Percentiles rank a stretch among this genome's conserved stretches.
Conservation (phyloP, 208 protist genomes). For the Phytomonas serpens region DNA sequence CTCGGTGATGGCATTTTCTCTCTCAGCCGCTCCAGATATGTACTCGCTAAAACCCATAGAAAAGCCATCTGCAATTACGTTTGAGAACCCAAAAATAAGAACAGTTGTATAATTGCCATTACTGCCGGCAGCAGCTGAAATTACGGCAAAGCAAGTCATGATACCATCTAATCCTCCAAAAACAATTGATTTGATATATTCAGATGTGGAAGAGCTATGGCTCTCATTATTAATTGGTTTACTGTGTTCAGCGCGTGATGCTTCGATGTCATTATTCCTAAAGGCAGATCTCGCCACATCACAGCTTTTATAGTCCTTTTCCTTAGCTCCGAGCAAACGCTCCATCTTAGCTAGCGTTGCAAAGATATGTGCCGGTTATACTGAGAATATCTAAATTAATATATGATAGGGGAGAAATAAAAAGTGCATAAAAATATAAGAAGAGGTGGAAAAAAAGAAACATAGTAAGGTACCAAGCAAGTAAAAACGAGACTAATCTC, state of each 20-base stretch:
- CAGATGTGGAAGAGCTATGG: constrained; percentile 78
- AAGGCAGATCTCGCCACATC: constrained; percentile 55
- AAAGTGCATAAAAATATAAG: background rate
- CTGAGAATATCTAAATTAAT: constrained; percentile 6
- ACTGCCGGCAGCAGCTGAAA: constrained; percentile 84
- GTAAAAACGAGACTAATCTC: constrained; percentile 1
- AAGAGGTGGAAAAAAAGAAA: constrained; percentile 4
- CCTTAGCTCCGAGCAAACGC: constrained; percentile 14
- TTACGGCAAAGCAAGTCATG: constrained; percentile 94
- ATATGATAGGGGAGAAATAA: constrained; percentile 10
- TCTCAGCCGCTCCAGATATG: constrained; percentile 87
- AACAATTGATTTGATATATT: constrained; percentile 93
- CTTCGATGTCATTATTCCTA: constrained; percentile 54
- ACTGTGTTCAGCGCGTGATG: constrained; percentile 67
- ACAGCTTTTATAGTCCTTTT: constrained; percentile 62
- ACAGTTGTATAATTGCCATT: constrained; percentile 74
- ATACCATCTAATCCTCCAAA: constrained; percentile 95
- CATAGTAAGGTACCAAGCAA: background rate
- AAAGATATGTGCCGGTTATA: constrained; percentile 4
- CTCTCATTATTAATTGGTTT: constrained; percentile 69
- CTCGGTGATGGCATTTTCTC: constrained; percentile 81
- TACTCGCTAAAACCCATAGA: constrained; percentile 95
- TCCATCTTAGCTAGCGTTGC: constrained; percentile 8
- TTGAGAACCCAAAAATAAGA: constrained; percentile 91
- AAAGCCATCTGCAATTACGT: constrained; percentile 92